Evolutionary conservation across 257 asterid genomes (phyloP).

Genomic region (Perilla frutescens): DNA sequence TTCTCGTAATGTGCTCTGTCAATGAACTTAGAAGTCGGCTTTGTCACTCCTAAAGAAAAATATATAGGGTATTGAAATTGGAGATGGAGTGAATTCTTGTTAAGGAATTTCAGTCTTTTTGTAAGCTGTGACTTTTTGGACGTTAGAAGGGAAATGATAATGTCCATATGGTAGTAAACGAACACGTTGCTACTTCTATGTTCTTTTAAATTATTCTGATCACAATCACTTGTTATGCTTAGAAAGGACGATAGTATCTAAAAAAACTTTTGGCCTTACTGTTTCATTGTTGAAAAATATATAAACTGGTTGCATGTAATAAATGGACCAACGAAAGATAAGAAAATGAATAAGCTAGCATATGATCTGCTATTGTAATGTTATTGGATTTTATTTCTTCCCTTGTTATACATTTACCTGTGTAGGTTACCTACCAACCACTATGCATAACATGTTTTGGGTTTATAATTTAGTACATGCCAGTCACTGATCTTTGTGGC

Average conservation of each 20-base stretch:
- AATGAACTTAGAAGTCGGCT: neutral
- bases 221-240: slow-evolving; percentile 13
- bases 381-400: slow-evolving; percentile 9
- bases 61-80: neutral
- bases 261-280: neutral
- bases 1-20: neutral
- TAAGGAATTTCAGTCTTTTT: slow-evolving; percentile 2
- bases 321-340: neutral
- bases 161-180: neutral
- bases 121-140: neutral
- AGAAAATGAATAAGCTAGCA: slow-evolving; percentile 1
- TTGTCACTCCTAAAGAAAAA: neutral
- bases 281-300: slow-evolving; percentile 5
- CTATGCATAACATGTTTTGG: neutral
- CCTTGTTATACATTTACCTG: neutral
- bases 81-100: slow-evolving; percentile 14
- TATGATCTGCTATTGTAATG: slow-evolving; percentile 7
- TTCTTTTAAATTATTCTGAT: neutral
- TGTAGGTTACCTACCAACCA: neutral
- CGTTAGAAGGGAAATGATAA: neutral
- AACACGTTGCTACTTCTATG: slow-evolving; percentile 9
- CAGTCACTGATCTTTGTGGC: slow-evolving; percentile 21
- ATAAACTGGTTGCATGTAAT: neutral
- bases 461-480: neutral
- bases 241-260: neutral